Conservation (phyloP, 176 grass and related monocot species). For the Aegilops longissima region DNA sequence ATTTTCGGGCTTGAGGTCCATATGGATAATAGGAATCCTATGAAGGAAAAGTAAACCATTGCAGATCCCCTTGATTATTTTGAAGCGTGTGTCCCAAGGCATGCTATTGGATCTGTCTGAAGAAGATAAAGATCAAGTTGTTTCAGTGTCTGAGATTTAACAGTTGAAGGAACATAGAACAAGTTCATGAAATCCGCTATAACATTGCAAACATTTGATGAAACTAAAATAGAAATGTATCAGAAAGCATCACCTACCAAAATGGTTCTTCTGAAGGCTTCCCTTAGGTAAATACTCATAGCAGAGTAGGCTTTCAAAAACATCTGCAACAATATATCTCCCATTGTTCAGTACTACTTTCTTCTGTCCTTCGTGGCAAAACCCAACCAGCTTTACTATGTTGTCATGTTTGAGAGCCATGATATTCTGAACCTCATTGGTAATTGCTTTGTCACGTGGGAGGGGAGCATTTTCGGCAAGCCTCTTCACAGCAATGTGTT, state of each 20-base stretch:
- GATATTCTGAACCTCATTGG: slow-evolving; percentile 26
- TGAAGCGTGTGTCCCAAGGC: slow-evolving; percentile 14
- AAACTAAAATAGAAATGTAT: background rate
- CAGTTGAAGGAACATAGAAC: background rate
- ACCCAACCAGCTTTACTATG: slow-evolving; percentile 26
- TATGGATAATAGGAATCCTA: slow-evolving; percentile 23
- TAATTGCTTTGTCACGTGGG: background rate
- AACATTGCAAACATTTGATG: background rate
- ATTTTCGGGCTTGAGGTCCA: slow-evolving; percentile 35
- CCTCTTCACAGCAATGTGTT: slow-evolving; percentile 25
- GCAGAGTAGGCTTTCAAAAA: slow-evolving; percentile 21
- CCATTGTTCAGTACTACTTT: slow-evolving; percentile 26
- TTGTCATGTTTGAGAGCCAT: slow-evolving; percentile 18
- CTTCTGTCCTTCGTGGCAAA: slow-evolving; percentile 28
- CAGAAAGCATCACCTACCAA: background rate
- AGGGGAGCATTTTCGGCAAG: background rate
- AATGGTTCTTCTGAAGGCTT: slow-evolving; percentile 26
- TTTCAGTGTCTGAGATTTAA: background rate
- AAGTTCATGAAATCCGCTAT: background rate
- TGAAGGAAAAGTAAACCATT: slow-evolving; percentile 26
- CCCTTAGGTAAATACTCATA: slow-evolving; percentile 23
- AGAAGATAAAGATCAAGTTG: background rate
- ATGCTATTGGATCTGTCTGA: background rate
- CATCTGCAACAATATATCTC: slow-evolving; percentile 31
- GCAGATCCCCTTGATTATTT: slow-evolving; percentile 35